Evolutionary conservation across 1,284 basidiomycete genomes (phyloP).

Genomic region (Malassezia obtusa): DNA sequence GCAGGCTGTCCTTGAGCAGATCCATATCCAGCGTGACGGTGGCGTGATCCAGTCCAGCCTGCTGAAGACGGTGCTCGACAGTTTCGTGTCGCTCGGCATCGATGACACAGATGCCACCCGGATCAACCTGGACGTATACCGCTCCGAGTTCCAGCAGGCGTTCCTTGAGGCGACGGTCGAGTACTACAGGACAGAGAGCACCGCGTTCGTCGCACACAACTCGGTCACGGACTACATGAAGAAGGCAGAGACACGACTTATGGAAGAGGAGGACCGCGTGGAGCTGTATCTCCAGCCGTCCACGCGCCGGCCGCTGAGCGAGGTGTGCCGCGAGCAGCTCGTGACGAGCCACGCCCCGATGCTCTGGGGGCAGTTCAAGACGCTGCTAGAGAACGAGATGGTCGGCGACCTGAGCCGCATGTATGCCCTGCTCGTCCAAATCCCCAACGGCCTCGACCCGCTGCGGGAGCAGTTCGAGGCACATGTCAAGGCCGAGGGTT

Average conservation of each 20-base stretch:
- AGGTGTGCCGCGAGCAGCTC: conserved; percentile 82
- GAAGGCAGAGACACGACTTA: conserved; percentile 82
- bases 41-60: conserved; percentile 85
- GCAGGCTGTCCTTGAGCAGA: conserved; percentile 73
- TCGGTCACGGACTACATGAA: conserved; percentile 92
- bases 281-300: conserved; percentile 79
- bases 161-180: conserved; percentile 81
- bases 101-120: conserved; percentile 84
- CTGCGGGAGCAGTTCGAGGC: conserved; percentile 84
- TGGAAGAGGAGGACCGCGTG: conserved; percentile 90
- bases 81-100: conserved; percentile 73
- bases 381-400: conserved; percentile 80
- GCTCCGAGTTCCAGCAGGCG: conserved; percentile 75
- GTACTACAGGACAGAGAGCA: conserved; percentile 85
- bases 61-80: conserved; percentile 91
- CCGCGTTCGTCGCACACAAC: conserved; percentile 78
- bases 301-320: conserved; percentile 56
- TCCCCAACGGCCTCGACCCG: conserved; percentile 81
- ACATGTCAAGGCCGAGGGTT: conserved; percentile 82
- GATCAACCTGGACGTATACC: conserved; percentile 87
- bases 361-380: conserved; percentile 92
- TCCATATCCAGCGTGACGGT: conserved; percentile 86
- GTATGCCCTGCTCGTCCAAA: conserved; percentile 83
- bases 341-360: conserved; percentile 76
- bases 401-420: conserved; percentile 73